phyloP scores from a whole-genome alignment of 2,329 filamentous ascomycete species.

The Aspergillus oerlinghausenensis region DNA sequence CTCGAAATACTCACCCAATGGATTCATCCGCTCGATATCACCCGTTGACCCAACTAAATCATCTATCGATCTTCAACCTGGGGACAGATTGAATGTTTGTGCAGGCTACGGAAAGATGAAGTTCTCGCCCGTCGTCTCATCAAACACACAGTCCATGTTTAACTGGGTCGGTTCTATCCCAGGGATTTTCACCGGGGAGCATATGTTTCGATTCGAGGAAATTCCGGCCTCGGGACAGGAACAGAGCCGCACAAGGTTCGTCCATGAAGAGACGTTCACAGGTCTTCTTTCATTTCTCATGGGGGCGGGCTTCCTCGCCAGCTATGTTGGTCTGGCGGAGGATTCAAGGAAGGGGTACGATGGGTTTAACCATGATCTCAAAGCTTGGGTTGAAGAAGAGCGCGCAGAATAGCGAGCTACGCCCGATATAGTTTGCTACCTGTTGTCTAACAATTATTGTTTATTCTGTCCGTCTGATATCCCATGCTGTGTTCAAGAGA shows the following conservation, averaged over 20 bases:
- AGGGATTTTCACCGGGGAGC: conserved; percentile 3
- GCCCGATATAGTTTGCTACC: not conserved
- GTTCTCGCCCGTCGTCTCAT: not conserved
- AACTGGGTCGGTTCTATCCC: conserved; percentile 4
- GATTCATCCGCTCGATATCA: conserved; percentile 5
- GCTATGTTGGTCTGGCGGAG: not conserved
- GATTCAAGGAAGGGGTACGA: conserved; percentile 1
- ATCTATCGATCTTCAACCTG: not conserved
- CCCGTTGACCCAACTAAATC: not conserved
- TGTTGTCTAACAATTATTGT: not conserved
- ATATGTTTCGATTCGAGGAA: conserved; percentile 5
- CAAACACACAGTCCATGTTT: not conserved
- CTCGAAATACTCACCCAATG: conserved; percentile 2
- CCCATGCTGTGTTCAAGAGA: not conserved
- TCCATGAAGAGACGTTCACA: conserved; percentile 7
- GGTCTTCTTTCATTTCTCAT: conserved; percentile 5
- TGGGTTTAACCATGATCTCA: conserved; percentile 4
- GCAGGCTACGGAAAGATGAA: conserved; percentile 8
- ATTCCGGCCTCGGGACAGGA: not conserved
- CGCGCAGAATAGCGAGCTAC: not conserved
- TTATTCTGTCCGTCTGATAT: not conserved
- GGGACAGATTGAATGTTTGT: conserved; percentile 1
- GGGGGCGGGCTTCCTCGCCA: conserved; percentile 1
- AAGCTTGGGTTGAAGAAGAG: conserved; percentile 5
- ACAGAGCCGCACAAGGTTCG: not conserved